These are phyloP conservation scores for Ceratocystis ficicola DNA, from an alignment of 2,329 filamentous ascomycete species.

Conservation along the genomic window DNA sequence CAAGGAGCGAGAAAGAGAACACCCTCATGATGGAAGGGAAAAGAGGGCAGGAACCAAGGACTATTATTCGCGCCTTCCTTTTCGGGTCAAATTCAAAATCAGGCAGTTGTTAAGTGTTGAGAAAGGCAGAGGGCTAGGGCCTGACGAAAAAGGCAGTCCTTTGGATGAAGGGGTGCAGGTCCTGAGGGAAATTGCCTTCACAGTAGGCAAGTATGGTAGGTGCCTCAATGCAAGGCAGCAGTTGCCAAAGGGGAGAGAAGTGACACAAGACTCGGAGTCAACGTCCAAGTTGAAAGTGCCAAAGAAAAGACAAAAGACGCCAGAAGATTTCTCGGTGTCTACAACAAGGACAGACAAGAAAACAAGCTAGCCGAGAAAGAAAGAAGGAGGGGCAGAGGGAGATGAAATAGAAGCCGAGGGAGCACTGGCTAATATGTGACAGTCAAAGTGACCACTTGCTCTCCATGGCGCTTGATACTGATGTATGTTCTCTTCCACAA, in stretches of 20 bases:
- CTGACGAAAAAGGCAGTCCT: not conserved
- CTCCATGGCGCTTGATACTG: not conserved
- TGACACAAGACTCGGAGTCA: conserved; percentile 4
- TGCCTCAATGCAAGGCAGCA: not conserved
- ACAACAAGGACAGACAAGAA: not conserved
- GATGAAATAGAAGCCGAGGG: not conserved
- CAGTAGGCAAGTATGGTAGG: not conserved
- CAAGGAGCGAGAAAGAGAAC: not conserved
- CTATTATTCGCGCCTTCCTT: not conserved
- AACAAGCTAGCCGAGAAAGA: not conserved
- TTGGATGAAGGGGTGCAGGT: not conserved
- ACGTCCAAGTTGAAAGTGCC: conserved; percentile 1
- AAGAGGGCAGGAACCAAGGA: not conserved
- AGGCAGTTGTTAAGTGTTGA: not conserved
- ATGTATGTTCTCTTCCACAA: not conserved
- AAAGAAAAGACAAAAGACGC: not conserved
- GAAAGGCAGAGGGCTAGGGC: not conserved
- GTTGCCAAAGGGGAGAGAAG: not conserved
- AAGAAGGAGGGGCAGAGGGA: not conserved
- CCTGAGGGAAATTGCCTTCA: not conserved
- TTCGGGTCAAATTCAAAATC: not conserved
- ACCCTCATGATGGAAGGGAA: not conserved
- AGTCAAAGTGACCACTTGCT: not conserved
- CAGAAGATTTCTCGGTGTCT: not conserved
- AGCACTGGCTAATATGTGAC: not conserved